A percentile compares a stretch with the other conserved stretches of the same genome.
phyloP scores from a whole-genome alignment of 805 yeast species.

The Pichia scutulata region DNA sequence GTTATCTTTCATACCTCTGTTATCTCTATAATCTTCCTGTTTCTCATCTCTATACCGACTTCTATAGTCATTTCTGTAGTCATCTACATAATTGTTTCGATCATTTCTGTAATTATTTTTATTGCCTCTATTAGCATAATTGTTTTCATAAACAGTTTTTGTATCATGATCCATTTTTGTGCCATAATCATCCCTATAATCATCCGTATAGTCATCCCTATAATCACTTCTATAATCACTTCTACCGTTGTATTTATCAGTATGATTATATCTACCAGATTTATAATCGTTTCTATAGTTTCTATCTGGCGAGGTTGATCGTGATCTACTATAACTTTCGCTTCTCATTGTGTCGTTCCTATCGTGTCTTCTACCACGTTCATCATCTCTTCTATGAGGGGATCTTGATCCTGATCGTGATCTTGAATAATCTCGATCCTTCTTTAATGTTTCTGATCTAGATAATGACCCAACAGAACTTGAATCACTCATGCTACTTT shows the following conservation, averaged over 20 bases:
- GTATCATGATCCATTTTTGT: no score
- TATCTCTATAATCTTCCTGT: neutral
- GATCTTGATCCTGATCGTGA: conserved; percentile 10
- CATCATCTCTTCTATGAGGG: neutral
- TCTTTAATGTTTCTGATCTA: conserved; percentile 13
- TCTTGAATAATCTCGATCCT: conserved; percentile 15
- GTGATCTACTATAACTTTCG: conserved; percentile 11
- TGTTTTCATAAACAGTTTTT: neutral
- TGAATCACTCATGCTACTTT: neutral
- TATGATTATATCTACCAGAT: neutral
- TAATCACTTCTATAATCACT: conserved; percentile 1
- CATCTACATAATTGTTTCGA: no score
- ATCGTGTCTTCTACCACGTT: neutral
- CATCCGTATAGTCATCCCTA: neutral
- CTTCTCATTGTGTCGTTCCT: neutral
- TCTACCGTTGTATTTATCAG: conserved; percentile 7
- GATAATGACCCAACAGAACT: conserved; percentile 12
- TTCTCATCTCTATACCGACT: neutral
- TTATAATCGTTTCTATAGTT: neutral
- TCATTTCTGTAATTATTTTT: neutral
- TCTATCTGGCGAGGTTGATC: conserved; percentile 10
- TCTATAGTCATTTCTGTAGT: neutral
- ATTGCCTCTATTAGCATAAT: neutral
- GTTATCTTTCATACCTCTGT: neutral
- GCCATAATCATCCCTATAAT: no score